These are phyloP conservation scores for Vanderwaltozyma yarrowii DNA, from an alignment of 805 yeast genomes.

Conservation along the genomic window DNA sequence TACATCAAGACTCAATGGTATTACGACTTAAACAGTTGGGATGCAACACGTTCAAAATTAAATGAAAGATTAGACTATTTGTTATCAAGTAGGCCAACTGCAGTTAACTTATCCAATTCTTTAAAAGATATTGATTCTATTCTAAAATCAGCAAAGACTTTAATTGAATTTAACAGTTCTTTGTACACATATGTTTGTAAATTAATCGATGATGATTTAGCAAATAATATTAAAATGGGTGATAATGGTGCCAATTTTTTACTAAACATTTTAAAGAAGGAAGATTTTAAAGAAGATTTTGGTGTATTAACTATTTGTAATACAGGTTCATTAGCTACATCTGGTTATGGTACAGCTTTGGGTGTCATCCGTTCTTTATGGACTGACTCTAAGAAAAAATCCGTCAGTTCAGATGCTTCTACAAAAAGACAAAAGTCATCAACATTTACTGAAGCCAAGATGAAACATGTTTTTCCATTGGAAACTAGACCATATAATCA, in stretches of 20 bases:
- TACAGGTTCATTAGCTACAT: constrained; percentile 93
- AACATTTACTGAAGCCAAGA: constrained; percentile 31
- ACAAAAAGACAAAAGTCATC: constrained; percentile 18
- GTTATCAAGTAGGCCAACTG: constrained; percentile 83
- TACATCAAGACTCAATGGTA: constrained; percentile 18
- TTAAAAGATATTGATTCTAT: constrained; percentile 28
- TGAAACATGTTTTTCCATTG: constrained; percentile 71
- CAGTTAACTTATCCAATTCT: constrained; percentile 83
- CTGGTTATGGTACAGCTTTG: constrained; percentile 95
- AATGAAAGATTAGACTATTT: constrained; percentile 48
- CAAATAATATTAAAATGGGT: constrained; percentile 73
- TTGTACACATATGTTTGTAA: constrained; percentile 39
- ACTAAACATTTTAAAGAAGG: constrained; percentile 32
- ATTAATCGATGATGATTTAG: constrained; percentile 65
- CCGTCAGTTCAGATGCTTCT: not conserved
- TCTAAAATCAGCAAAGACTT: constrained; percentile 24
- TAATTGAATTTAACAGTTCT: constrained; percentile 14
- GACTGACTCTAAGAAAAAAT: constrained; percentile 29
- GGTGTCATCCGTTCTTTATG: constrained; percentile 78
- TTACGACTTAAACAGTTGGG: constrained; percentile 28
- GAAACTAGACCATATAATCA: constrained; percentile 97
- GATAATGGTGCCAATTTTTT: constrained; percentile 71
- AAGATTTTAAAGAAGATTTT: constrained; percentile 52
- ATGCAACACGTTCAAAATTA: constrained; percentile 31
- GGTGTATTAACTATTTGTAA: constrained; percentile 88